Evolutionary conservation across 1,284 basidiomycete species (phyloP).

Genomic region (Irpex sp.): DNA sequence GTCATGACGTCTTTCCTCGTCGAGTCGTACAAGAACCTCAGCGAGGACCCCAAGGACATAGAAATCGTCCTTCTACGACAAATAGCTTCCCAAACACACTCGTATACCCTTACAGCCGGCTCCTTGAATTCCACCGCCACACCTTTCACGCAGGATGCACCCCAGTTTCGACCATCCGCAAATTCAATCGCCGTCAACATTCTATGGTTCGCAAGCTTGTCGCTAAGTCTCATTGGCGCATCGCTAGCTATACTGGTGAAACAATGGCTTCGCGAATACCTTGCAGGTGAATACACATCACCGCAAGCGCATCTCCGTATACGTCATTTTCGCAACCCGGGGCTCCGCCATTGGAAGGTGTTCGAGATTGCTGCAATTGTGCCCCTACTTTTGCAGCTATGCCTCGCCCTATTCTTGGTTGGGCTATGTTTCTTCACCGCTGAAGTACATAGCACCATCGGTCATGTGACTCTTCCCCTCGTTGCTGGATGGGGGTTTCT

Average conservation of each 20-base stretch:
- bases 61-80: background rate
- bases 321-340: slow-evolving; percentile 11
- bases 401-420: slow-evolving; percentile 15
- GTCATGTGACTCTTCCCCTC: slow-evolving; percentile 2
- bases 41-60: background rate
- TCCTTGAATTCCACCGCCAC: background rate
- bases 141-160: background rate
- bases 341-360: slow-evolving; percentile 10
- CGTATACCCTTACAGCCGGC: background rate
- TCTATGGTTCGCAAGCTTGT: slow-evolving; percentile 17
- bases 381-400: slow-evolving; percentile 14
- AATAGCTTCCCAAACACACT: slow-evolving; percentile 2
- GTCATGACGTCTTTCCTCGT: slow-evolving; percentile 14
- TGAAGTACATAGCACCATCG: slow-evolving; percentile 7
- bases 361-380: slow-evolving; percentile 14
- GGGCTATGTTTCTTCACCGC: slow-evolving; percentile 15
- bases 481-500: slow-evolving; percentile 8
- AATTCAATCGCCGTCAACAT: slow-evolving; percentile 6
- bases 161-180: background rate
- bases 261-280: slow-evolving; percentile 17
- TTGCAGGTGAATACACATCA: background rate
- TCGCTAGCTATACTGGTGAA: slow-evolving; percentile 18
- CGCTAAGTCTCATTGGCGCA: slow-evolving; percentile 14
- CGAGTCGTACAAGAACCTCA: slow-evolving; percentile 10
- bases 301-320: slow-evolving; percentile 7